phyloP scores from a whole-genome alignment of 495 filamentous ascomycete species.

The Neurospora sp. region DNA sequence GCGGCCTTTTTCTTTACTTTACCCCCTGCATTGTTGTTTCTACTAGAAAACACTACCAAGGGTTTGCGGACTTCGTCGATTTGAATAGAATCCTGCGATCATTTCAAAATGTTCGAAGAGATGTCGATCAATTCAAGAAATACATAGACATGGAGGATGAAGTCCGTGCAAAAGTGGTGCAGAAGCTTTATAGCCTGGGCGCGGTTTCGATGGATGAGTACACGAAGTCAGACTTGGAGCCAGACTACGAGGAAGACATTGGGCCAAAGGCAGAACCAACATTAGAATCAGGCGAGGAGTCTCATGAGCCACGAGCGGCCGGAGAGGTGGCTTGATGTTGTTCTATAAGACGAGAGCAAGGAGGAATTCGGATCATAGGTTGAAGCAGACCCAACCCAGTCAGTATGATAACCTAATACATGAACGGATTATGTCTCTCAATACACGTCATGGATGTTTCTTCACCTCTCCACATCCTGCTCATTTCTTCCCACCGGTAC shows the following conservation, averaged over 20 bases:
- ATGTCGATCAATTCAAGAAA: too few relatives aligned
- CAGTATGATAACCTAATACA: background rate
- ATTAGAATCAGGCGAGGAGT: rapidly evolving
- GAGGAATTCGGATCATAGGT: background rate
- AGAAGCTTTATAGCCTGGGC: background rate
- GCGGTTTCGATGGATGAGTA: background rate
- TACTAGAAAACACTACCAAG: background rate
- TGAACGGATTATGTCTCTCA: background rate
- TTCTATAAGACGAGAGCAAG: background rate
- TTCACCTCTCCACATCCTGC: background rate
- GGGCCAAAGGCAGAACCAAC: background rate
- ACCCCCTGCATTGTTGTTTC: background rate
- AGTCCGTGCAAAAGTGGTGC: background rate
- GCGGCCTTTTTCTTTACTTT: background rate
- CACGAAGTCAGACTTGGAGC: background rate
- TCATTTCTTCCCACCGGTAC: background rate
- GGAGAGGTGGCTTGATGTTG: background rate
- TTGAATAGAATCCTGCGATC: background rate
- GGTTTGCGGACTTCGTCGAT: background rate
- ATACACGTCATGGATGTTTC: background rate
- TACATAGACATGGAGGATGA: too few relatives aligned
- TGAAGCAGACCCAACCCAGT: background rate
- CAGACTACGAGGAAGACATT: background rate
- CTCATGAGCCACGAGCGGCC: background rate
- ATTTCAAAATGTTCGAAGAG: background rate